Percentiles rank a stretch among this genome's conserved stretches.
Conservation (phyloP, 2,329 filamentous ascomycete genomes). For the Microcyclospora tardicrescens region DNA sequence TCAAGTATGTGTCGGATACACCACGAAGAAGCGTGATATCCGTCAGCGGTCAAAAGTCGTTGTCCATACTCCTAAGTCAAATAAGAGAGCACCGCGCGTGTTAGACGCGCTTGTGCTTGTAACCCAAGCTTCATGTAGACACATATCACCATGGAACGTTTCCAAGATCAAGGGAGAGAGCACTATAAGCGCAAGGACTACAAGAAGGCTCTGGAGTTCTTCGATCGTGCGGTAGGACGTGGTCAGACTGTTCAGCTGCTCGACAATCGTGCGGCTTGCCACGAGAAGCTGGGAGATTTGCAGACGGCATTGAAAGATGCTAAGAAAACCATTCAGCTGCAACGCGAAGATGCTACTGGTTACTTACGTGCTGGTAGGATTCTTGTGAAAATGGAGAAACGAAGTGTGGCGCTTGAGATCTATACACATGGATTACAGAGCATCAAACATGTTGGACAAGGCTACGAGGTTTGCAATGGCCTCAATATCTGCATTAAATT, state of each 20-base stretch:
- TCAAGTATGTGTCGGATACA: too few species aligned
- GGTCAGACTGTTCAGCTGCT: slow-evolving; percentile 28
- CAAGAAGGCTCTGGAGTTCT: slow-evolving; percentile 27
- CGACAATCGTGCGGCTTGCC: slow-evolving; percentile 43
- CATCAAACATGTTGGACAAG: slow-evolving; percentile 29
- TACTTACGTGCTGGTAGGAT: slow-evolving; percentile 44
- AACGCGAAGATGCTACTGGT: slow-evolving; percentile 41
- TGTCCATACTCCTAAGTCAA: too few species aligned
- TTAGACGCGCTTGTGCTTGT: too few species aligned
- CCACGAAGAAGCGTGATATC: too few species aligned
- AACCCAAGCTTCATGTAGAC: not conserved
- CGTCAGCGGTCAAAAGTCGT: too few species aligned
- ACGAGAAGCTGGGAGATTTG: slow-evolving; percentile 39
- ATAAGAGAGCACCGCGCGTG: too few species aligned
- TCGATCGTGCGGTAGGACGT: slow-evolving; percentile 19
- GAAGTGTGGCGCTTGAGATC: slow-evolving; percentile 40
- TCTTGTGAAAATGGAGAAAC: slow-evolving; percentile 36
- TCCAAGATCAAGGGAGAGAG: slow-evolving; percentile 29
- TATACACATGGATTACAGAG: slow-evolving; percentile 46
- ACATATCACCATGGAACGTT: slow-evolving; percentile 2
- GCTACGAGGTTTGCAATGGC: slow-evolving; percentile 14
- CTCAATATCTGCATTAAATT: not conserved
- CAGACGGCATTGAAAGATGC: slow-evolving; percentile 43
- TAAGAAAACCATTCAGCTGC: slow-evolving; percentile 41
- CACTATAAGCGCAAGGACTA: slow-evolving; percentile 33